Evolutionary conservation across 148 eudicot genomes (phyloP).

Genomic region (Amaranthus hypochondriacus): DNA sequence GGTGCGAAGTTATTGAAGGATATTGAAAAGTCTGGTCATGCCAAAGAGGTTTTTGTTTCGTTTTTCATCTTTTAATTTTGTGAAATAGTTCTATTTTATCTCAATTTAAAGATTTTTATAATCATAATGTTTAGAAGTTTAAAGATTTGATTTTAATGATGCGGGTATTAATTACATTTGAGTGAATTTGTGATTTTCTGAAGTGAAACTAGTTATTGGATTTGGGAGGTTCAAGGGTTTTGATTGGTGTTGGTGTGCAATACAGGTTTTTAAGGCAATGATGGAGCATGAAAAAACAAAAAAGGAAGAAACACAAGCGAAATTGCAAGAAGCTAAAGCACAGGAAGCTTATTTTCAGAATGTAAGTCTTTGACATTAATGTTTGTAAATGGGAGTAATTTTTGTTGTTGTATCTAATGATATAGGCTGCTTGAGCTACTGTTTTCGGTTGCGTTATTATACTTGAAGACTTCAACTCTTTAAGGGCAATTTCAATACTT

Average conservation of each 20-base stretch:
- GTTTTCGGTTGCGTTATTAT: too few relatives aligned
- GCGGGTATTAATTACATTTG: background rate
- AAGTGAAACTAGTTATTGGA: background rate
- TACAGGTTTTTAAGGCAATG: slow-evolving; percentile 24
- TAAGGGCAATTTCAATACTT: too few relatives aligned
- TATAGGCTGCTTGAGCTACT: background rate
- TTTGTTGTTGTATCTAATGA: background rate
- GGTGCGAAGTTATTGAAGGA: slow-evolving; percentile 53
- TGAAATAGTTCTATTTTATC: too few relatives aligned
- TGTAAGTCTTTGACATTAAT: slow-evolving; percentile 32
- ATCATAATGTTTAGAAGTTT: background rate
- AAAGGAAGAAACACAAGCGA: slow-evolving; percentile 44
- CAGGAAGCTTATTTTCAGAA: slow-evolving; percentile 61
- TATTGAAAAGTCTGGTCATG: slow-evolving; percentile 46
- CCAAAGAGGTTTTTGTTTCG: slow-evolving; percentile 43
- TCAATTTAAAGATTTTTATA: background rate
- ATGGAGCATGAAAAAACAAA: slow-evolving; percentile 70
- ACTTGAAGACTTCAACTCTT: too few relatives aligned
- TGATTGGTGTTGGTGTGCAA: too few relatives aligned
- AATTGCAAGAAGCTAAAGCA: slow-evolving; percentile 55
- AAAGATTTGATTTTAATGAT: background rate
- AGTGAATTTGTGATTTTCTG: background rate
- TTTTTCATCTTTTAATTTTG: background rate
- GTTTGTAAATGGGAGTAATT: background rate
- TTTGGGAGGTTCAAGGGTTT: too few relatives aligned